Evolutionary conservation across 2,329 filamentous ascomycete species (phyloP).

Genomic region (Grosmannia serpens): DNA sequence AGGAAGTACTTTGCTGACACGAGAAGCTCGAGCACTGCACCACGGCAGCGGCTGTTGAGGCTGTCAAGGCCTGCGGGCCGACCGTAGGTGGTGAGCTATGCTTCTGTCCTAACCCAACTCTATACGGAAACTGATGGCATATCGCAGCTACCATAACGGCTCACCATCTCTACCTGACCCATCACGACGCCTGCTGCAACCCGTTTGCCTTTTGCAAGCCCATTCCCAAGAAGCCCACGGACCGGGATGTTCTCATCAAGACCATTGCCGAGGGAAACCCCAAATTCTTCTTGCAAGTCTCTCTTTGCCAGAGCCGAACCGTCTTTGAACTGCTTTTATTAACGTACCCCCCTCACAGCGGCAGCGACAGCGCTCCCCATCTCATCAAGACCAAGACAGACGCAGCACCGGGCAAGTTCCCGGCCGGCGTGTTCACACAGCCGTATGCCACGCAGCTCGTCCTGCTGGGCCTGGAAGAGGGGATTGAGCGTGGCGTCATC

Average conservation of each 20-base stretch:
- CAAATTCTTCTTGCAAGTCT: slow-evolving; percentile 49
- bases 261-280: slow-evolving; percentile 46
- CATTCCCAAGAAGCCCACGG: slow-evolving; percentile 61
- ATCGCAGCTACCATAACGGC: slow-evolving; percentile 64
- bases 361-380: slow-evolving; percentile 65
- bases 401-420: slow-evolving; percentile 34
- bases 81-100: slow-evolving; percentile 48
- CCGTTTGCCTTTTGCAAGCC: slow-evolving; percentile 44
- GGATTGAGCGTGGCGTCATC: slow-evolving; percentile 41
- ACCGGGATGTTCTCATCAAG: slow-evolving; percentile 60
- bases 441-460: slow-evolving; percentile 50
- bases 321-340: background rate
- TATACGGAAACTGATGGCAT: background rate
- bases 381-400: slow-evolving; percentile 46
- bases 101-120: background rate
- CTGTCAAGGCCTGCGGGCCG: slow-evolving; percentile 64
- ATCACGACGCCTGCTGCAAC: slow-evolving; percentile 13
- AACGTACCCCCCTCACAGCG: background rate
- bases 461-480: slow-evolving; percentile 51
- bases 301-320: background rate
- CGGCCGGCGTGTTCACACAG: slow-evolving; percentile 73
- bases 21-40: slow-evolving; percentile 59
- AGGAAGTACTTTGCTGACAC: background rate
- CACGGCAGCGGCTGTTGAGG: slow-evolving; percentile 66
- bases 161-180: slow-evolving; percentile 63